Evolutionary conservation across 176 grass and related monocot genomes (phyloP).

Genomic region (Ampelocalamus luodianensis): DNA sequence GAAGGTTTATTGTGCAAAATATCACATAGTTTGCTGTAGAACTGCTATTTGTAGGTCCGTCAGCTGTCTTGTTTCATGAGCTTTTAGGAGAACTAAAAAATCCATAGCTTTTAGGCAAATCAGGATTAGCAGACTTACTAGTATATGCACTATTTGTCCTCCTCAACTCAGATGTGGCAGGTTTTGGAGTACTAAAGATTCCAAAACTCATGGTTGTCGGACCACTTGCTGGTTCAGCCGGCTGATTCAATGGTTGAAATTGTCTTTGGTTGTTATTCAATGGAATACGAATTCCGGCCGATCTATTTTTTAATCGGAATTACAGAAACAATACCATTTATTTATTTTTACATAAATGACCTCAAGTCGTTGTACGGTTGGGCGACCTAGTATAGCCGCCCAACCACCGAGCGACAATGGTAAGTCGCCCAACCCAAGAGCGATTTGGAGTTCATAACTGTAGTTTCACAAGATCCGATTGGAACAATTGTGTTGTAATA

Average conservation of each 20-base stretch:
- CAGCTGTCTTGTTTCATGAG: neutral
- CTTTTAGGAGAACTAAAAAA: conserved; percentile 38
- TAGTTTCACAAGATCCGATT: too few relatives aligned
- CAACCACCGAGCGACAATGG: too few relatives aligned
- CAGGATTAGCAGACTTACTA: neutral
- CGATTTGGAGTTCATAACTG: too few relatives aligned
- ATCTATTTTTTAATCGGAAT: too few relatives aligned
- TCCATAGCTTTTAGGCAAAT: conserved; percentile 42
- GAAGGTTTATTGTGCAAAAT: conserved; percentile 19
- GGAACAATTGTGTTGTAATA: too few relatives aligned
- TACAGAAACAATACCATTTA: too few relatives aligned
- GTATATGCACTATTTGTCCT: neutral
- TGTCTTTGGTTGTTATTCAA: conserved; percentile 30
- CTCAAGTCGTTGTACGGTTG: too few relatives aligned
- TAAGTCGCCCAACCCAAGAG: too few relatives aligned
- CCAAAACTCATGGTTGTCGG: conserved; percentile 36
- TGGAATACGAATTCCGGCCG: conserved; percentile 26
- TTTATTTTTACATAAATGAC: too few relatives aligned
- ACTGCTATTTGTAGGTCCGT: neutral
- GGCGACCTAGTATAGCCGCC: too few relatives aligned
- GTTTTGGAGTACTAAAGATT: conserved; percentile 45
- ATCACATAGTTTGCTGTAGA: neutral
- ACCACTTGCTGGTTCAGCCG: neutral
- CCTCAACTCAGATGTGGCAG: conserved; percentile 20
- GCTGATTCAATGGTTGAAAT: conserved; percentile 7